These are phyloP conservation scores for Salinomyces thailandicus DNA, from an alignment of 2,329 filamentous ascomycete genomes.

Conservation along the genomic window DNA sequence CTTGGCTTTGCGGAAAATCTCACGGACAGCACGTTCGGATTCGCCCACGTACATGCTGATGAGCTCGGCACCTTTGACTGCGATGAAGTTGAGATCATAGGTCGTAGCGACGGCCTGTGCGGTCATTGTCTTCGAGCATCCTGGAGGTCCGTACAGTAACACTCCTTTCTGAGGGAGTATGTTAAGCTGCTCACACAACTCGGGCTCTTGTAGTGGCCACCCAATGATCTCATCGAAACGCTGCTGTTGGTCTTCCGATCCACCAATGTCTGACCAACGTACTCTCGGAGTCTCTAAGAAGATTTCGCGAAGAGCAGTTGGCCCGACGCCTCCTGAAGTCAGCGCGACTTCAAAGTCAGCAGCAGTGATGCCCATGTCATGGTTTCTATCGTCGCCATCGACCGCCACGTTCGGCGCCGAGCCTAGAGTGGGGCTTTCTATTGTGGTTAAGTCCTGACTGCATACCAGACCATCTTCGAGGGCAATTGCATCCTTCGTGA, in stretches of 20 bases:
- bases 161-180: constrained; percentile 65
- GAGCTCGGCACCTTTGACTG: constrained; percentile 85
- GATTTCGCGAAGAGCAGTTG: constrained; percentile 80
- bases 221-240: constrained; percentile 48
- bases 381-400: too few relatives aligned
- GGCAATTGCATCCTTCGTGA: not conserved
- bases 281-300: constrained; percentile 81
- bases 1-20: constrained; percentile 74
- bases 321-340: constrained; percentile 48
- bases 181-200: constrained; percentile 41
- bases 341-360: constrained; percentile 57
- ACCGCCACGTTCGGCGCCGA: not conserved
- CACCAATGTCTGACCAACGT: constrained; percentile 78
- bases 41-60: constrained; percentile 97
- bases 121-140: constrained; percentile 87
- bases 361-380: constrained; percentile 11
- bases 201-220: constrained; percentile 47
- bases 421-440: not conserved
- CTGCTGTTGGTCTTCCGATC: constrained; percentile 63
- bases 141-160: constrained; percentile 82
- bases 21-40: constrained; percentile 74
- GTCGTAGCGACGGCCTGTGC: constrained; percentile 88
- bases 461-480: constrained; percentile 3
- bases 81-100: constrained; percentile 84
- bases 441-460: constrained; percentile 7